Conservation (phyloP, 768 basidiomycete species). For the Phylloporus sp. region DNA sequence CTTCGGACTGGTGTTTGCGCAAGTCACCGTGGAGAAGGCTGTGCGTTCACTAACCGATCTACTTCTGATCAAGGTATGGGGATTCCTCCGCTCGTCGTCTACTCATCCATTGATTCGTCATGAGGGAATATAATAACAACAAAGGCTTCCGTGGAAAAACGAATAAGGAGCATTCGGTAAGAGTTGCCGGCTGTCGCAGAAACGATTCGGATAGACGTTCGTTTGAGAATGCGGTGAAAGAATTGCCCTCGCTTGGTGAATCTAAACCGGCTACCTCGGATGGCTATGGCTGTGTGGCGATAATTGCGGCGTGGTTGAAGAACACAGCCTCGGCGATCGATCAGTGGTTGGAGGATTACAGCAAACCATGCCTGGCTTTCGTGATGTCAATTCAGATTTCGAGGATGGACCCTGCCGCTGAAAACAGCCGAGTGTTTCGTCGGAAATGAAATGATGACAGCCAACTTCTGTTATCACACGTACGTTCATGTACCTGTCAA, state of each 20-base stretch:
- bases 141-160: neutral
- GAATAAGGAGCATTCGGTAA: too few species aligned
- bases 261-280: neutral
- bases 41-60: neutral
- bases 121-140: neutral
- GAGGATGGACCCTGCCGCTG: neutral
- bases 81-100: neutral
- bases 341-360: too few species aligned
- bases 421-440: neutral
- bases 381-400: neutral
- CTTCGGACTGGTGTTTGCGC: neutral
- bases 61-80: neutral
- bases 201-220: neutral
- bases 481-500: conserved; percentile 11
- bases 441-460: neutral
- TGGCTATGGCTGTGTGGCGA: neutral
- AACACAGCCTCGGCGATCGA: neutral
- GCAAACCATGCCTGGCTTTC: too few species aligned
- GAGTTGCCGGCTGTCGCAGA: too few species aligned
- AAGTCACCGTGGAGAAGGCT: neutral
- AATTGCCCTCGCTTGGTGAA: neutral
- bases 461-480: conserved; percentile 14
- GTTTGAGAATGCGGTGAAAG: neutral
- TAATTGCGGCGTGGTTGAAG: neutral
- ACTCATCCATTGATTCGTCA: neutral